Percentiles rank a stretch among this genome's conserved stretches.
Conservation (phyloP, 768 basidiomycete species). For the Neoboletus subvelutipes region DNA sequence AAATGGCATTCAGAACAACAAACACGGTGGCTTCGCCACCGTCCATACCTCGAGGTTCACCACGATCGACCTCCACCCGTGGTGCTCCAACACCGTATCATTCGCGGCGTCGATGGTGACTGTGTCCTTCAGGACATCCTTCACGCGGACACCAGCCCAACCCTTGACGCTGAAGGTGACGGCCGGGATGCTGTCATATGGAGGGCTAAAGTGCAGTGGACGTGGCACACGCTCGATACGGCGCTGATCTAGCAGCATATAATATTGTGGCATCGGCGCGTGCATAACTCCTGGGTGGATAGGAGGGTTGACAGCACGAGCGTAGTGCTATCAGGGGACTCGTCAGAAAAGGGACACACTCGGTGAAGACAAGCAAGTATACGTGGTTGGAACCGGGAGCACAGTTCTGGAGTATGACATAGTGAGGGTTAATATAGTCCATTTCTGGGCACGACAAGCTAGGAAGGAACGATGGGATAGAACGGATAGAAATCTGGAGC, state of each 20-base stretch:
- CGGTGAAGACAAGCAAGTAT: neutral
- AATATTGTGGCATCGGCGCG: constrained; percentile 21
- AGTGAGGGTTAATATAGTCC: neutral
- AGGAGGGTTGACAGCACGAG: constrained; percentile 12
- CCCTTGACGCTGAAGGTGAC: constrained; percentile 20
- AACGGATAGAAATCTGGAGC: constrained; percentile 2
- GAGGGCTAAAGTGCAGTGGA: constrained; percentile 8
- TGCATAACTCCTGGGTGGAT: constrained; percentile 16
- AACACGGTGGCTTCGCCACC: neutral
- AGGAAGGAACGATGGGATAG: neutral
- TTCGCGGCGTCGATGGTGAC: constrained; percentile 16
- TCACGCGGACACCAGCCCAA: constrained; percentile 21
- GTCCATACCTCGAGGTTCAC: constrained; percentile 21
- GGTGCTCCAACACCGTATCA: constrained; percentile 17
- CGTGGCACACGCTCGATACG: constrained; percentile 23
- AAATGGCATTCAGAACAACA: neutral
- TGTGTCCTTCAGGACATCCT: constrained; percentile 12
- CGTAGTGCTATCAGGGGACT: constrained; percentile 14
- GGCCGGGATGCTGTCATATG: constrained; percentile 11
- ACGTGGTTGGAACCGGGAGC: constrained; percentile 8
- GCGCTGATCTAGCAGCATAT: constrained; percentile 15
- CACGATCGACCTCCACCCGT: constrained; percentile 22
- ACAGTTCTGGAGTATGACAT: neutral
- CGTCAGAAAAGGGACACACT: neutral
- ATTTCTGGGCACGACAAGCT: neutral